These are phyloP conservation scores for Phytophthora hibernalis DNA, from an alignment of 352 stramenopile genomes.

Conservation along the genomic window DNA sequence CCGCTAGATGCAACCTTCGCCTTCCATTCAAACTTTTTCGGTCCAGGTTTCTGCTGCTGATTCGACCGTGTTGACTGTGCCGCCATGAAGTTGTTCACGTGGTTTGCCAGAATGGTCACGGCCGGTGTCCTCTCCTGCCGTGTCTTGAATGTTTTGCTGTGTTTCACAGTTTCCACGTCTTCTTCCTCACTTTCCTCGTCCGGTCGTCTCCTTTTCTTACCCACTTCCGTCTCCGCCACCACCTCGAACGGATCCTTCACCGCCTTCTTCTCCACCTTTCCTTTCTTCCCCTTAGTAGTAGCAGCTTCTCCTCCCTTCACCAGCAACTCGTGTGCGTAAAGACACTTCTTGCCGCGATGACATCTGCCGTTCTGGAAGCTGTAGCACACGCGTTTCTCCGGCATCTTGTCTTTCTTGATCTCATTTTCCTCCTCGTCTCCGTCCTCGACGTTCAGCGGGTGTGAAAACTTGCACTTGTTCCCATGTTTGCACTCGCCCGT, in stretches of 20 bases:
- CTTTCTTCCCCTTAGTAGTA: background rate
- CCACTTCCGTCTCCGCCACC: conserved; percentile 25
- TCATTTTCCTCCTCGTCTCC: conserved; percentile 12
- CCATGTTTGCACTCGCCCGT: conserved; percentile 74
- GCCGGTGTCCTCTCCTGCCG: conserved; percentile 10
- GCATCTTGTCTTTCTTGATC: conserved; percentile 25
- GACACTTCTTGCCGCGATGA: conserved; percentile 74
- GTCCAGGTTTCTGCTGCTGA: conserved; percentile 1
- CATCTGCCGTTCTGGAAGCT: conserved; percentile 80
- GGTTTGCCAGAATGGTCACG: conserved; percentile 39
- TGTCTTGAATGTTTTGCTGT: conserved; percentile 19
- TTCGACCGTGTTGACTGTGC: conserved; percentile 13
- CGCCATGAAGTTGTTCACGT: conserved; percentile 50
- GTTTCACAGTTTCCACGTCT: conserved; percentile 27
- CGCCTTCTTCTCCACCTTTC: conserved; percentile 26
- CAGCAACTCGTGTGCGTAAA: conserved; percentile 72
- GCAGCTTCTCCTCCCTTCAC: conserved; percentile 5
- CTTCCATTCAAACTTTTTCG: conserved; percentile 44
- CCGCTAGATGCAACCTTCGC: conserved; percentile 25
- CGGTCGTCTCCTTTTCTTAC: conserved; percentile 42
- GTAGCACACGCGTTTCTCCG: conserved; percentile 72
- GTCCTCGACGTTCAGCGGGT: conserved; percentile 32
- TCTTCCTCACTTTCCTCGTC: conserved; percentile 37
- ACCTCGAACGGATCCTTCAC: conserved; percentile 46
- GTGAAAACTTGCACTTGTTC: conserved; percentile 77